A percentile compares a stretch with the other conserved stretches of the same genome.
Conservation (phyloP, 352 stramenopile species). For the Phytophthora constricta region DNA sequence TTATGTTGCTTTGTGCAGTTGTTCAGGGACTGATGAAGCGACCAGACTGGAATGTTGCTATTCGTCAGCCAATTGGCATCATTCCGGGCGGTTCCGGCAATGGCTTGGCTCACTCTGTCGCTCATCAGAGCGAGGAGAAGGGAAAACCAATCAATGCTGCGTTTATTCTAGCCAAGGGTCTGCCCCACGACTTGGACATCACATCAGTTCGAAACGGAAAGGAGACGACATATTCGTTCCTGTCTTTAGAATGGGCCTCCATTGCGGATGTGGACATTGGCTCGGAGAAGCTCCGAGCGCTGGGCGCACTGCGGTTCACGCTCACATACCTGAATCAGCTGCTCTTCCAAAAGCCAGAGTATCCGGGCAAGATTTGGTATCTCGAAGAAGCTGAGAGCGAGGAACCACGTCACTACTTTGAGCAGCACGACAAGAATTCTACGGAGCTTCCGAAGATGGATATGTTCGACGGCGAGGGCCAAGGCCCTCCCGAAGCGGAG, state of each 20-base stretch:
- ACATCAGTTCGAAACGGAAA: slow-evolving; percentile 65
- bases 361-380: slow-evolving; percentile 68
- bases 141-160: slow-evolving; percentile 59
- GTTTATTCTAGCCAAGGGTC: slow-evolving; percentile 73
- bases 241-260: slow-evolving; percentile 84
- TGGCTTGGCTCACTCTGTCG: slow-evolving; percentile 68
- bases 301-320: slow-evolving; percentile 75
- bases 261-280: slow-evolving; percentile 85
- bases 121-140: slow-evolving; percentile 55
- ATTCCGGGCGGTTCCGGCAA: slow-evolving; percentile 73
- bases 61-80: slow-evolving; percentile 68
- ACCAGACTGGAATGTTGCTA: slow-evolving; percentile 71
- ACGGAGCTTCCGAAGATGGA: slow-evolving; percentile 47
- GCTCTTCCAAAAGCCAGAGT: slow-evolving; percentile 55
- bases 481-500: slow-evolving; percentile 24
- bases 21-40: slow-evolving; percentile 80
- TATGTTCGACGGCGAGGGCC: slow-evolving; percentile 43
- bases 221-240: slow-evolving; percentile 75
- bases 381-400: slow-evolving; percentile 50
- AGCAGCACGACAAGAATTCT: slow-evolving; percentile 39
- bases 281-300: slow-evolving; percentile 70
- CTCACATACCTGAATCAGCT: slow-evolving; percentile 66
- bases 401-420: slow-evolving; percentile 45
- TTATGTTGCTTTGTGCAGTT: slow-evolving; percentile 38
- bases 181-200: slow-evolving; percentile 71